Base-by-base conservation (phyloP, 1,139 yeast species). In the Diutina siamensis region DNA sequence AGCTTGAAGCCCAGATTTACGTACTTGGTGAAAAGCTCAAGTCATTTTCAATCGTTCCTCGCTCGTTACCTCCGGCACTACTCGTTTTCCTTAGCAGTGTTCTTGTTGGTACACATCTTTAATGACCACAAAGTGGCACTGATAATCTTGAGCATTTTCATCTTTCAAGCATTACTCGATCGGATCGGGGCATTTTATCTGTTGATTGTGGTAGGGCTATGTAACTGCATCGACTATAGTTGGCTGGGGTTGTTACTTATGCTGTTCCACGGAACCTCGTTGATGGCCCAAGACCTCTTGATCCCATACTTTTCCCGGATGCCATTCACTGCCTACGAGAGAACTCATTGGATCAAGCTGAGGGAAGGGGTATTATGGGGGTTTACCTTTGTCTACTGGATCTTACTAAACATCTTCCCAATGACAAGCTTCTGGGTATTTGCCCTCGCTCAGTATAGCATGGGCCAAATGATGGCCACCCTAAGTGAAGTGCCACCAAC, bases 311-410 rank as follows among this genome's bases (percentile, higher is more conserved):
- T 79, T 57, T 56, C 64, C 13, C 60, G 75, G 21, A 61, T 76
- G 19, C 73, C 76, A 9, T 71, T 77, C 49, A 58, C 69, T 8
- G 56, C 54, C n/a, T 51, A 59, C n/a, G 78, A 76, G 46, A 63
- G 63, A 44, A 63, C 65, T 10, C 70, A 66, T 46, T 79, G 85
- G 85, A 60, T 67, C 46, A 63, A 64, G 19, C 71, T 80, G 10
- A 64, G 85, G 35, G 76, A 73, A 46, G 84, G 84, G 0, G 66
- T 76, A 18, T 58, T 79, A 41, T 73, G 74, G 52, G 84, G 84
- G 2, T 78, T 76, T 52, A 77, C 80, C 1, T 56, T 75, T n/a
- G 68, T 71, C 44, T 74, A 71, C 57, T 75, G 65, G 51, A 51
- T 65, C 44, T 54, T 75, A n/a, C 9, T 38, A 12, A n/a, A 17